A percentile compares a stretch with the other conserved stretches of the same genome.
Conservation (phyloP, 2,329 filamentous ascomycete genomes). For the Cadophora luteo-olivacea region DNA sequence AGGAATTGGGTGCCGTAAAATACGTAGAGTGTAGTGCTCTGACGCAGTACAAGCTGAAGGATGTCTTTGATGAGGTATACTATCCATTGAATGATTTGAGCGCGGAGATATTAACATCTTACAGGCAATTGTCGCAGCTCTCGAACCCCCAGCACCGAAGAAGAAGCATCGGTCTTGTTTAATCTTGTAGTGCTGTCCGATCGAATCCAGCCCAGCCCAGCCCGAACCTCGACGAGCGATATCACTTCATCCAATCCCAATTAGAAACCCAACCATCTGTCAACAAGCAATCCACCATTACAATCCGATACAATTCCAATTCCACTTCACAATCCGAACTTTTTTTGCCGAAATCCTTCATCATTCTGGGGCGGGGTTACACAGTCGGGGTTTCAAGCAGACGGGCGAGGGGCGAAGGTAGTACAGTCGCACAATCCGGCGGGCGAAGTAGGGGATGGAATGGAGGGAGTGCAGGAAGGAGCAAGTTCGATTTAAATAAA, state of each 20-base stretch:
- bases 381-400: background rate
- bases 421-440: background rate
- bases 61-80: conserved; percentile 96
- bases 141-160: conserved; percentile 86
- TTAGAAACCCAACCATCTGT: conserved; percentile 6
- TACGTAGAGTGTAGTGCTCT: conserved; percentile 98
- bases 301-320: background rate
- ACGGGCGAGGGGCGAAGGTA: background rate
- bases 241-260: background rate
- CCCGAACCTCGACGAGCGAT: background rate
- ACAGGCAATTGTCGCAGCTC: conserved; percentile 92
- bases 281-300: conserved; percentile 2
- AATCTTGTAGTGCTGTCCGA: conserved; percentile 59
- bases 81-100: background rate
- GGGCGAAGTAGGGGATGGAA: background rate
- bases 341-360: conserved; percentile 6
- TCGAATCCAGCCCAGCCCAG: background rate
- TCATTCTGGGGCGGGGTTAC: background rate
- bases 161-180: conserved; percentile 76
- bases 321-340: background rate
- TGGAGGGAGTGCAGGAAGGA: background rate
- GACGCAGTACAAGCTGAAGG: conserved; percentile 98
- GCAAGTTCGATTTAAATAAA: conserved; percentile 2
- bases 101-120: conserved; percentile 11
- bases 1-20: conserved; percentile 96